Conservation (phyloP, 192 early-diverging fungal genomes). For the Backusella psychrophila region DNA sequence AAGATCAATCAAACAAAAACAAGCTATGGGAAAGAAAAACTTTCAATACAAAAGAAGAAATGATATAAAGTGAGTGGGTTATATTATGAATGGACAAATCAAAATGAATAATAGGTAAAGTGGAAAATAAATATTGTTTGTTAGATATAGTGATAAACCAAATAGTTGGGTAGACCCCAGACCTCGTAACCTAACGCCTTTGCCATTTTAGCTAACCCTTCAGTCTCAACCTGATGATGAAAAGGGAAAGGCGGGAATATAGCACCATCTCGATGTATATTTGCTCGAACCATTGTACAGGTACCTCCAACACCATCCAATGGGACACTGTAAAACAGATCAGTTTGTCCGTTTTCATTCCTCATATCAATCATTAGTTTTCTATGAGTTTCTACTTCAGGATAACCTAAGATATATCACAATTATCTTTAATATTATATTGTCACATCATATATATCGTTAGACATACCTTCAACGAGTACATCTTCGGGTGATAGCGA, state of each 20-base stretch:
- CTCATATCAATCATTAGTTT: slow-evolving; percentile 43
- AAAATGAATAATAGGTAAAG: not conserved
- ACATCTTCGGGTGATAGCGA: slow-evolving; percentile 35
- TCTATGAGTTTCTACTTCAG: slow-evolving; percentile 39
- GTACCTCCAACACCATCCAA: slow-evolving; percentile 70
- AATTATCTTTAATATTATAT: not conserved
- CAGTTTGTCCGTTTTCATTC: slow-evolving; percentile 16
- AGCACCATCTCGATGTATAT: slow-evolving; percentile 65
- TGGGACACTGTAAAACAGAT: slow-evolving; percentile 41
- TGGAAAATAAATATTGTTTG: no score
- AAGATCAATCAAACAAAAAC: not conserved
- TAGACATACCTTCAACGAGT: slow-evolving; percentile 47
- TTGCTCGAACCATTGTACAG: slow-evolving; percentile 61
- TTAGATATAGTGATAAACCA: slow-evolving; percentile 57
- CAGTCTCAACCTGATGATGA: slow-evolving; percentile 69
- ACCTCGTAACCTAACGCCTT: slow-evolving; percentile 60
- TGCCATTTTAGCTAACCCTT: slow-evolving; percentile 72
- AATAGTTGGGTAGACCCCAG: slow-evolving; percentile 61
- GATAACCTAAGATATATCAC: slow-evolving; percentile 36
- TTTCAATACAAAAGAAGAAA: no score
- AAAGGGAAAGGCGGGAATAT: slow-evolving; percentile 61
- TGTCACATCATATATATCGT: not conserved
- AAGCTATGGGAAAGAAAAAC: not conserved
- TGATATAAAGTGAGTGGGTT: not conserved
- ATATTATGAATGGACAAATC: not conserved